Evolutionary conservation across 768 basidiomycete species (phyloP), one percentile per base, ranked within the genome.

Genomic region (Tricholomella constricta): DNA sequence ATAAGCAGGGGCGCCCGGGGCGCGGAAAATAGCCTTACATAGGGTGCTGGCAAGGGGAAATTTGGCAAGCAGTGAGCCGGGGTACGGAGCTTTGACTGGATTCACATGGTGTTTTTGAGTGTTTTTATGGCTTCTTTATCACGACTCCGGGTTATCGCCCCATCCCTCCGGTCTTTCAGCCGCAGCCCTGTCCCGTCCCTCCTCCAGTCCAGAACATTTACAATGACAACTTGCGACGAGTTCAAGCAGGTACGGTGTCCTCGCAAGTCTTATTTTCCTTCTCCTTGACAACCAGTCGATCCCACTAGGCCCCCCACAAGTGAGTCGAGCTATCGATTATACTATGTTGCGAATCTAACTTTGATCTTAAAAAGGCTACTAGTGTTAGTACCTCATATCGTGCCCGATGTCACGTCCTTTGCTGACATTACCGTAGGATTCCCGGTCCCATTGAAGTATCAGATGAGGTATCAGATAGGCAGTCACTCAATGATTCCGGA

Each of bases 361-460:
- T 29, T 58, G 1, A 32, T 51, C 26, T 36, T 10, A 35, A 38
- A 20, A 56, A 84, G 81, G 61, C 69, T 84, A 22, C 65, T 83
- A 47, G 78, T 81, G 82, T 83, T 64, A 62, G 76, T 69, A 27
- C 48, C 14, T 20, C 50, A 55, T 26, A 19, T 25, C 1, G 17
- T 22, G 29, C 45, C 45, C 31, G 45, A 19, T 40, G 36, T 50
- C 51, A 10, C 15, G 19, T 29, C 25, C 26, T 45, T 14, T 31
- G 22, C 44, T 48, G 42, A 53, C 42, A 58, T 62, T 32, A 58
- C 47, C 48, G 29, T 56, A 86, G 83, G 49, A 82, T 86, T 52
- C 84, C 84, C 48, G 84, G 84, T 15, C 84, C 84, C 22, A 83
- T 84, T 58, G 84, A 86, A 63, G 74, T 85, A 51, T 65, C 78